phyloP scores from a whole-genome alignment of 2,329 filamentous ascomycete species.

The Leptoxyphium fumago region DNA sequence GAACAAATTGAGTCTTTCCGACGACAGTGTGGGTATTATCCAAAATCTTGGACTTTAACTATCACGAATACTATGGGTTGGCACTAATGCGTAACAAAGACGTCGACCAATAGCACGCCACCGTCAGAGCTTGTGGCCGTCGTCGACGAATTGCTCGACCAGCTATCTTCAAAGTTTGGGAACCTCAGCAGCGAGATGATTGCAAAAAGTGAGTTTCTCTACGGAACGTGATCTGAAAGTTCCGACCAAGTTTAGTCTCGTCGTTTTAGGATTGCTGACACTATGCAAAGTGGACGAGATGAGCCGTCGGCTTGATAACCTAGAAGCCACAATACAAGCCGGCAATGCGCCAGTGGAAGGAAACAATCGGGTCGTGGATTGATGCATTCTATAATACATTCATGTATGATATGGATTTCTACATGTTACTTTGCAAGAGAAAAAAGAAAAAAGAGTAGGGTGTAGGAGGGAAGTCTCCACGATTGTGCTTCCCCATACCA shows the following conservation, averaged over 20 bases:
- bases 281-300: conserved; percentile 70
- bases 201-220: conserved; percentile 54
- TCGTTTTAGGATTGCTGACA: not conserved
- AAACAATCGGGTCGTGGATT: no score
- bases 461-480: no score
- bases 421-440: no score
- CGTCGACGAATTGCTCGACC: conserved; percentile 75
- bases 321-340: conserved; percentile 58
- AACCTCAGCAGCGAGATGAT: conserved; percentile 76
- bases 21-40: not conserved
- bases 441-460: no score
- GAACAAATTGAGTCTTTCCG: not conserved
- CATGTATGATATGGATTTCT: no score
- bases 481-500: not conserved
- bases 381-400: no score
- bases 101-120: not conserved
- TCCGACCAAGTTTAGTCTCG: not conserved
- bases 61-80: no score
- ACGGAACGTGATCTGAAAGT: not conserved
- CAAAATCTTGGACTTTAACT: no score
- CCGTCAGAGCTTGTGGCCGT: conserved; percentile 57
- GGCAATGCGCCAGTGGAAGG: conserved; percentile 23
- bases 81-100: not conserved
- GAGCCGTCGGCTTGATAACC: conserved; percentile 68
- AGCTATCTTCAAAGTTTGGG: conserved; percentile 72